Conservation (phyloP, 192 early-diverging fungal species). For the Coemansia sp. region DNA sequence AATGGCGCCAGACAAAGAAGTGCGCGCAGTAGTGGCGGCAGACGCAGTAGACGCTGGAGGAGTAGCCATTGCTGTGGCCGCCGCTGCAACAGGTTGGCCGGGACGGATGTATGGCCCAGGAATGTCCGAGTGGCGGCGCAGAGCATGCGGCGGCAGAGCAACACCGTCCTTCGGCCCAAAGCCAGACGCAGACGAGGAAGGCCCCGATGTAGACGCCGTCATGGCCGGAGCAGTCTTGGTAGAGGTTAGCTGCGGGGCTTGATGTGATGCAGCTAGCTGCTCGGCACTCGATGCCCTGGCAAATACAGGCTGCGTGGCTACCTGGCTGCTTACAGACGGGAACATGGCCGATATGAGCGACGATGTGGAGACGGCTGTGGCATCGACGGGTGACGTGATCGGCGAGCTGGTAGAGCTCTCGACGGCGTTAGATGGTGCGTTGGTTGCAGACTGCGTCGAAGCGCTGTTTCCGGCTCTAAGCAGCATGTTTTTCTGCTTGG, state of each 20-base stretch:
- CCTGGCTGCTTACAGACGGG: conserved; percentile 7
- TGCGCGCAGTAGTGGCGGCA: conserved; percentile 5
- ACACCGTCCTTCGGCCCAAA: conserved; percentile 4
- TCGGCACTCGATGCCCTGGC: conserved; percentile 23
- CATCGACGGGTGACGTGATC: neutral
- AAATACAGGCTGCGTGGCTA: neutral
- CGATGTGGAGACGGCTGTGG: neutral
- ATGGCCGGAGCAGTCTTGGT: neutral
- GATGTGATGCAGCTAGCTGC: conserved; percentile 1
- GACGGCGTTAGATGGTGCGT: conserved; percentile 5
- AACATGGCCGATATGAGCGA: conserved; percentile 16
- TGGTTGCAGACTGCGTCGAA: neutral
- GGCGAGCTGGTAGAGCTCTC: neutral
- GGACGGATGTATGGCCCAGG: conserved; percentile 19
- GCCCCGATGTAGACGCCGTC: neutral
- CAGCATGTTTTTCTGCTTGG: conserved; percentile 66
- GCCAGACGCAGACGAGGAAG: neutral
- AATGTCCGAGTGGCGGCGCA: conserved; percentile 45
- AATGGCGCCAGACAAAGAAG: conserved; percentile 5
- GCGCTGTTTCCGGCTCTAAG: conserved; percentile 21
- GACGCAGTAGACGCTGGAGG: conserved; percentile 1
- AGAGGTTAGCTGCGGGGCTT: neutral
- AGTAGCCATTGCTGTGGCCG: neutral
- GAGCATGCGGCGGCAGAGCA: neutral
- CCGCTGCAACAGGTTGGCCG: neutral